Evolutionary conservation across 2,329 filamentous ascomycete genomes (phyloP).

Genomic region (Cadophora sp.): DNA sequence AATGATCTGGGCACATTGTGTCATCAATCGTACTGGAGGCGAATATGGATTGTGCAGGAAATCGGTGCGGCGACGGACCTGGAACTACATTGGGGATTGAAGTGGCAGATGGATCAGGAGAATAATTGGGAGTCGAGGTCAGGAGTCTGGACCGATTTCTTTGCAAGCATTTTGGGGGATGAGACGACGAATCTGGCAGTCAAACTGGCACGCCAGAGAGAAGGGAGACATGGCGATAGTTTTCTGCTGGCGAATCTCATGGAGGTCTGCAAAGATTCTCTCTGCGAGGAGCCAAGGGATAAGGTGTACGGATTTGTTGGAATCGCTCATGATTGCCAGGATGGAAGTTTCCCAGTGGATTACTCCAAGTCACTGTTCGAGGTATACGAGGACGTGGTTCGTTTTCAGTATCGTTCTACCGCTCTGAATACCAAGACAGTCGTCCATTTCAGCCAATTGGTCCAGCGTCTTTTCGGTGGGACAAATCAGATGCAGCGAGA

Average conservation of each 20-base stretch:
- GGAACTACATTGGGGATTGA: conserved; percentile 21
- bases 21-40: conserved; percentile 32
- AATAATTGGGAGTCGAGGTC: conserved; percentile 16
- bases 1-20: conserved; percentile 21
- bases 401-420: conserved; percentile 19
- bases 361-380: conserved; percentile 38
- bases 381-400: conserved; percentile 29
- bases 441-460: conserved; percentile 26
- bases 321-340: conserved; percentile 41
- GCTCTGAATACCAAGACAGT: conserved; percentile 11
- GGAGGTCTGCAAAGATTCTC: conserved; percentile 35
- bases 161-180: conserved; percentile 7
- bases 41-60: conserved; percentile 32
- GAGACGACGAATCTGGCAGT: conserved; percentile 16
- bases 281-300: conserved; percentile 43
- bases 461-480: conserved; percentile 16
- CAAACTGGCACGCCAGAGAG: conserved; percentile 25
- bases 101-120: conserved; percentile 17
- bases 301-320: conserved; percentile 46
- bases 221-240: conserved; percentile 26
- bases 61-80: conserved; percentile 22
- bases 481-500: background rate
- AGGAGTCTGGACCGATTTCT: conserved; percentile 14
- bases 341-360: conserved; percentile 40
- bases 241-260: conserved; percentile 34